These are phyloP conservation scores for Knoxia roxburghii DNA, from an alignment of 257 asterid species.

Conservation along the genomic window DNA sequence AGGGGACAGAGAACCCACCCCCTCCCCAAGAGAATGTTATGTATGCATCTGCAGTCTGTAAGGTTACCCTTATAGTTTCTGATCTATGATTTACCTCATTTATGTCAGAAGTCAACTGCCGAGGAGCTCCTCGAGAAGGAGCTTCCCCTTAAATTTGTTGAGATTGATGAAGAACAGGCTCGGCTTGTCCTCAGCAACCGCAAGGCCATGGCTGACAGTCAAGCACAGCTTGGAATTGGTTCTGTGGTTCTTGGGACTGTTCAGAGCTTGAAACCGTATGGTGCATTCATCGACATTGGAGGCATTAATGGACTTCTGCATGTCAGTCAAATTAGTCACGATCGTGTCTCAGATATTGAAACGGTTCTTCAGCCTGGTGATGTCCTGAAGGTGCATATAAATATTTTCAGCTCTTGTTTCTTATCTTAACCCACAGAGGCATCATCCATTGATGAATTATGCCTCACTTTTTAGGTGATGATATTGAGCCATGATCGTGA, in stretches of 20 bases:
- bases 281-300: slow-evolving; percentile 96
- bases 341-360: slow-evolving; percentile 83
- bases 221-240: slow-evolving; percentile 95
- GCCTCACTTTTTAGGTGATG: slow-evolving; percentile 60
- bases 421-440: slow-evolving; percentile 3
- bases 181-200: slow-evolving; percentile 93
- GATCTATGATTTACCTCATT: background rate
- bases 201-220: slow-evolving; percentile 95
- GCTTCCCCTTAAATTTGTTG: slow-evolving; percentile 82
- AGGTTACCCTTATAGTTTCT: background rate
- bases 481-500: slow-evolving; percentile 97
- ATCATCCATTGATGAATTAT: slow-evolving; percentile 15
- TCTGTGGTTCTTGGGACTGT: slow-evolving; percentile 89
- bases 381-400: slow-evolving; percentile 61
- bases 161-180: slow-evolving; percentile 84
- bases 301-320: slow-evolving; percentile 94
- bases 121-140: slow-evolving; percentile 87
- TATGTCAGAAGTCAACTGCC: slow-evolving; percentile 72
- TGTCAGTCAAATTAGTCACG: slow-evolving; percentile 95
- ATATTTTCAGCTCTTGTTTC: slow-evolving; percentile 7
- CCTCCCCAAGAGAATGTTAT: too few relatives aligned
- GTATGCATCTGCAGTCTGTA: background rate
- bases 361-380: slow-evolving; percentile 97
- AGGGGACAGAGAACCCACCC: too few relatives aligned
- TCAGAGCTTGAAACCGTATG: slow-evolving; percentile 94